These are phyloP conservation scores for Cladosporium austrohemisphaericum DNA, from an alignment of 2,329 filamentous ascomycete genomes.

Conservation along the genomic window DNA sequence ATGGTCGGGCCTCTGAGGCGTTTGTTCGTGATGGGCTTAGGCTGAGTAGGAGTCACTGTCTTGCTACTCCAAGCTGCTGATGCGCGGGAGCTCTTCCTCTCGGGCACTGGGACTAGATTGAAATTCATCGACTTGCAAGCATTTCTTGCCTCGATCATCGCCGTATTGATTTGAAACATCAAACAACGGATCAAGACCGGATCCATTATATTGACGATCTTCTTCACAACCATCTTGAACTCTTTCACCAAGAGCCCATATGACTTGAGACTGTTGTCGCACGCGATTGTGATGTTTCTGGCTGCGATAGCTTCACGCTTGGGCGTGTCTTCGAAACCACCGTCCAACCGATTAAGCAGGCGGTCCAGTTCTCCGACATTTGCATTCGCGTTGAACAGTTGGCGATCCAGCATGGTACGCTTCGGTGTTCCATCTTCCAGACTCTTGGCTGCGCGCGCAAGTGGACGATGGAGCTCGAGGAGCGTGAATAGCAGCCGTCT, in stretches of 20 bases:
- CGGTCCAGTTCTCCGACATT: constrained; percentile 55
- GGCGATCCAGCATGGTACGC: constrained; percentile 52
- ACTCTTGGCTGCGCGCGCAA: constrained; percentile 33
- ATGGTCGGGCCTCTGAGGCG: constrained; percentile 51
- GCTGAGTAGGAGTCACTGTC: constrained; percentile 46
- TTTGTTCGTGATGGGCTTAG: constrained; percentile 40
- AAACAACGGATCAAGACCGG: constrained; percentile 56
- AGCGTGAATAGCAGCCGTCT: constrained; percentile 30
- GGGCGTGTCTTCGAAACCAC: constrained; percentile 47
- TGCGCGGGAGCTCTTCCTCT: constrained; percentile 25
- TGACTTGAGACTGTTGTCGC: constrained; percentile 47
- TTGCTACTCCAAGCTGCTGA: constrained; percentile 32
- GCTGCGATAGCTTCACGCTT: constrained; percentile 44
- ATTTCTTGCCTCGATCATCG: constrained; percentile 57
- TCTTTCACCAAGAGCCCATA: constrained; percentile 50
- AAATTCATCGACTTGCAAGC: constrained; percentile 52
- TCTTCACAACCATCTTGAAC: constrained; percentile 45
- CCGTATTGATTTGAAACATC: constrained; percentile 57
- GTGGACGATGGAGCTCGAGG: constrained; percentile 26
- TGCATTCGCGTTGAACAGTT: constrained; percentile 54
- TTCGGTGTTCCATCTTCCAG: constrained; percentile 46
- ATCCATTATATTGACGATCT: constrained; percentile 54
- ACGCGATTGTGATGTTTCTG: constrained; percentile 39
- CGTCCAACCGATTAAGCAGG: constrained; percentile 39
- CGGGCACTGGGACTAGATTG: constrained; percentile 29